Evolutionary conservation across 768 basidiomycete genomes (phyloP).

Genomic region (Scleroderma bovista): DNA sequence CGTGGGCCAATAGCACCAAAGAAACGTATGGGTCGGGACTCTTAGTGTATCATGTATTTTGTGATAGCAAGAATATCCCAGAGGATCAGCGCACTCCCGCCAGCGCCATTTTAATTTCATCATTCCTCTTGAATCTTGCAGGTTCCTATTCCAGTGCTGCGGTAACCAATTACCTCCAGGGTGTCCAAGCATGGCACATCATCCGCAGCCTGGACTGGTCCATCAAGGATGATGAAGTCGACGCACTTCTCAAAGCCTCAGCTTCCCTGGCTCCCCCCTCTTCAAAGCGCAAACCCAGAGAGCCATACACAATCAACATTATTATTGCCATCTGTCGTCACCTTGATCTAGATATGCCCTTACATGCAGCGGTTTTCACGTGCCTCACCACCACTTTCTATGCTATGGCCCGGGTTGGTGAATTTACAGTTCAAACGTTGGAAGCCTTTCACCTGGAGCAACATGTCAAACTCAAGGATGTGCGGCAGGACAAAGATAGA

Average conservation of each 20-base stretch:
- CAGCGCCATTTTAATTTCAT: constrained; percentile 13
- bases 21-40: no score
- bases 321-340: neutral
- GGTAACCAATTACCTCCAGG: constrained; percentile 34
- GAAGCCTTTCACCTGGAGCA: neutral
- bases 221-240: constrained; percentile 9
- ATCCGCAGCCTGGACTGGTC: constrained; percentile 34
- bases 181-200: constrained; percentile 42
- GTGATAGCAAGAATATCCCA: no score
- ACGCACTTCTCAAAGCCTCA: constrained; percentile 8
- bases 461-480: neutral
- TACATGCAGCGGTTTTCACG: constrained; percentile 34
- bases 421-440: neutral
- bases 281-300: neutral
- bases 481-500: no score
- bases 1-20: no score
- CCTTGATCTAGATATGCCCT: no score
- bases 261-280: neutral
- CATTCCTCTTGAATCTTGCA: constrained; percentile 26
- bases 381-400: constrained; percentile 12
- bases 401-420: no score
- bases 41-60: no score
- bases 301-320: neutral
- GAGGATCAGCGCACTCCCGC: constrained; percentile 32
- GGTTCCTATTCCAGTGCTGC: constrained; percentile 29